Percentiles rank a stretch among this genome's conserved stretches.
These are phyloP conservation scores for Calamus simplicifolius DNA, from an alignment of 176 grass and related monocot genomes.

Conservation along the genomic window DNA sequence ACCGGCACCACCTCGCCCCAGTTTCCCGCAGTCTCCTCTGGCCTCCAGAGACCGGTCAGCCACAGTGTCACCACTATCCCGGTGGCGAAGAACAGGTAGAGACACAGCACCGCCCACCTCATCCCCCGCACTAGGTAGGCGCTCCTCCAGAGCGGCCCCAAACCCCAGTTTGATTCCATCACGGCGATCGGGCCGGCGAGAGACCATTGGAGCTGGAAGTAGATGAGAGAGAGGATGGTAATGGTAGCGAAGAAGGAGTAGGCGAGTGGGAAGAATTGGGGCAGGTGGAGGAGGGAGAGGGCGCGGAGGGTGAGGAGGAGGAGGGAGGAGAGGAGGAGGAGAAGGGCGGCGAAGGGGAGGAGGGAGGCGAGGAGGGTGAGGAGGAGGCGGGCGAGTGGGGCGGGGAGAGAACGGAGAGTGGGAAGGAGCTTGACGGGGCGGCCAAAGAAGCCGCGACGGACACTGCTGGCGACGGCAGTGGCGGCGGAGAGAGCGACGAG, in stretches of 20 bases:
- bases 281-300: not conserved
- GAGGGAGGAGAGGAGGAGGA: constrained; percentile 5
- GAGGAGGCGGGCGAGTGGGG: constrained; percentile 15
- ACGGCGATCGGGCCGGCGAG: constrained; percentile 19
- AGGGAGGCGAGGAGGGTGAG: constrained; percentile 7
- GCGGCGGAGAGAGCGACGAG: constrained; percentile 8
- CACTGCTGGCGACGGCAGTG: constrained; percentile 20
- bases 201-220: constrained; percentile 8
- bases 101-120: constrained; percentile 10
- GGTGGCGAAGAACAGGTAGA: constrained; percentile 11
- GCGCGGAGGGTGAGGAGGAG: constrained; percentile 13
- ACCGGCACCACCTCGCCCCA: not conserved
- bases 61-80: constrained; percentile 14
- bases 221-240: not conserved
- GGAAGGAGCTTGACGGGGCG: constrained; percentile 31
- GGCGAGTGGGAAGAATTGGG: not conserved
- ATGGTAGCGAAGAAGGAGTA: constrained; percentile 8
- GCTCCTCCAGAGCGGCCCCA: constrained; percentile 9
- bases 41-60: not conserved
- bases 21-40: not conserved
- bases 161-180: constrained; percentile 17
- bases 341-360: constrained; percentile 6
- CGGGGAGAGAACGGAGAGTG: constrained; percentile 28
- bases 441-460: constrained; percentile 27
- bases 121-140: constrained; percentile 11